These are phyloP conservation scores for Rhodotorula graminis DNA, from an alignment of 768 basidiomycete genomes.

Conservation along the genomic window DNA sequence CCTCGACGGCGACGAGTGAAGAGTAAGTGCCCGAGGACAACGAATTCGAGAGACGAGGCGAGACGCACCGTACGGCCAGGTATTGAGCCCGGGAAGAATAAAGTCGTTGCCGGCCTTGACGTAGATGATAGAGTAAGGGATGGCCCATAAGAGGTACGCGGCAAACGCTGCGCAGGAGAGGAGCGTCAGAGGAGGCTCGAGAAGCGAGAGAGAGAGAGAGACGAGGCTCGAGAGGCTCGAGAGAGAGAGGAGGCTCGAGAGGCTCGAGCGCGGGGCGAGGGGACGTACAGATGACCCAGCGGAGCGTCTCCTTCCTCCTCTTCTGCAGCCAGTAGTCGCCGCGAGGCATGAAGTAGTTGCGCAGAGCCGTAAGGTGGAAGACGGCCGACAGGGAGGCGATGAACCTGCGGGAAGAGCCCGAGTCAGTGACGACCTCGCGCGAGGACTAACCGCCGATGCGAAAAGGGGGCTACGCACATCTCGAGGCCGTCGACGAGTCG, in stretches of 20 bases:
- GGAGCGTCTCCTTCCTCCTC: neutral
- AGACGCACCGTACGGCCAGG: constrained; percentile 14
- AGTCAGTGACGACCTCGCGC: too few species aligned
- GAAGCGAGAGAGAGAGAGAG: too few species aligned
- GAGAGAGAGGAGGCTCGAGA: too few species aligned
- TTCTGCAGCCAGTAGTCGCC: neutral
- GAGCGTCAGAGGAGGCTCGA: neutral
- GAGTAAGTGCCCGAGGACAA: neutral
- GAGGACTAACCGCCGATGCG: too few species aligned
- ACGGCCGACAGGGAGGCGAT: neutral
- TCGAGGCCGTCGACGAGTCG: neutral
- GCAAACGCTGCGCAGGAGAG: neutral
- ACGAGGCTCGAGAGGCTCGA: too few species aligned
- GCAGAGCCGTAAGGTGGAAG: neutral
- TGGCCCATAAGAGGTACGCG: neutral
- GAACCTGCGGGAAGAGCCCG: neutral
- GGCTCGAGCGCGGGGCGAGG: too few species aligned
- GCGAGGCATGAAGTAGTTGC: neutral
- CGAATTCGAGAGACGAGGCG: too few species aligned
- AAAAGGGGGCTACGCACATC: neutral
- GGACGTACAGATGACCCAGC: neutral
- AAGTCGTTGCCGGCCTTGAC: neutral
- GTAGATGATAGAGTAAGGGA: neutral
- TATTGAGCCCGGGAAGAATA: constrained; percentile 2
- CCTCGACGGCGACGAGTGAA: too few species aligned